A percentile compares a stretch with the other conserved stretches of the same genome.
phyloP scores from a whole-genome alignment of 1,284 basidiomycete species.

The Ganoderma lingzhi region DNA sequence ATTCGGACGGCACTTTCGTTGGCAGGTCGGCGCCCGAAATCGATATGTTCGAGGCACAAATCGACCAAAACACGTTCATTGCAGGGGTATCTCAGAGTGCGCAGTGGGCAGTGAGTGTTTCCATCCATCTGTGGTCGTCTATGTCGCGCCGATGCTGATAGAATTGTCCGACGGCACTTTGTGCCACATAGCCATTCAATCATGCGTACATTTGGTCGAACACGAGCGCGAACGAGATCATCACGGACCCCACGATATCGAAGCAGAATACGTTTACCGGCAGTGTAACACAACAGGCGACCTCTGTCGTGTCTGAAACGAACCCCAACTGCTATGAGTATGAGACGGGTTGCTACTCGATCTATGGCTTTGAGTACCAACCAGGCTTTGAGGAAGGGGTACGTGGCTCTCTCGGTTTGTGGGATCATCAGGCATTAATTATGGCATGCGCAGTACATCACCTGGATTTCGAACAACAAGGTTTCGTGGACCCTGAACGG shows the following conservation, averaged over 20 bases:
- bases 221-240: slow-evolving; percentile 54
- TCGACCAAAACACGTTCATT: slow-evolving; percentile 50
- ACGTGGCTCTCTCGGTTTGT: slow-evolving; percentile 33
- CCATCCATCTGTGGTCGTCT: background rate
- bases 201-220: slow-evolving; percentile 62
- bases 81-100: slow-evolving; percentile 69
- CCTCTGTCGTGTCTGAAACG: slow-evolving; percentile 58
- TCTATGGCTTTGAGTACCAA: slow-evolving; percentile 58
- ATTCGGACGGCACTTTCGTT: slow-evolving; percentile 61
- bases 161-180: background rate
- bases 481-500: slow-evolving; percentile 66
- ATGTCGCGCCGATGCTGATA: slow-evolving; percentile 23
- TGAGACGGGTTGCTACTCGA: slow-evolving; percentile 49
- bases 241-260: slow-evolving; percentile 57
- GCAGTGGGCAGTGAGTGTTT: slow-evolving; percentile 64
- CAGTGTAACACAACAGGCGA: slow-evolving; percentile 67
- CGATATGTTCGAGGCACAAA: slow-evolving; percentile 78
- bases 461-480: slow-evolving; percentile 62
- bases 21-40: slow-evolving; percentile 83
- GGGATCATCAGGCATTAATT: slow-evolving; percentile 3
- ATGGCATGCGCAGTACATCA: slow-evolving; percentile 54
- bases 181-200: slow-evolving; percentile 61
- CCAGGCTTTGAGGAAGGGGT: slow-evolving; percentile 48
- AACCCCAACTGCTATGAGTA: slow-evolving; percentile 63
- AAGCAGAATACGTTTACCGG: slow-evolving; percentile 59